These are phyloP conservation scores for Mycena amicta DNA, from an alignment of 768 basidiomycete species.

Conservation along the genomic window DNA sequence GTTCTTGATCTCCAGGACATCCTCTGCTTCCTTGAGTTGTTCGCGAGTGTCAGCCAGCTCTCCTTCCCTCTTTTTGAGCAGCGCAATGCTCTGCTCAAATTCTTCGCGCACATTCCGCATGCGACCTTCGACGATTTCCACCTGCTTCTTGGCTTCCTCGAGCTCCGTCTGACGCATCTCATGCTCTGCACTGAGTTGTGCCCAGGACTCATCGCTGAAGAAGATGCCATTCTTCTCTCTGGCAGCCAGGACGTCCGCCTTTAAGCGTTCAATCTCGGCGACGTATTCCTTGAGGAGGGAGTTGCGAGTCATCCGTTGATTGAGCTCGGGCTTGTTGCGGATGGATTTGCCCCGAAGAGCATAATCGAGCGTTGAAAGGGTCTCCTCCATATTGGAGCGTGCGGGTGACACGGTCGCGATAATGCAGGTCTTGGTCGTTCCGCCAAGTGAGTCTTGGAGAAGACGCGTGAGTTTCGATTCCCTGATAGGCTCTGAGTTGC, in stretches of 20 bases:
- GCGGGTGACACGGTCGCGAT: constrained; percentile 96
- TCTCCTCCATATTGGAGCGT: constrained; percentile 93
- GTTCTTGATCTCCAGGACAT: constrained; percentile 54
- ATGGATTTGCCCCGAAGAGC: constrained; percentile 95
- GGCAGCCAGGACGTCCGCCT: constrained; percentile 86
- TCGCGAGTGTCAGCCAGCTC: constrained; percentile 70
- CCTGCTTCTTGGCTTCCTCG: constrained; percentile 81
- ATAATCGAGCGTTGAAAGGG: constrained; percentile 95
- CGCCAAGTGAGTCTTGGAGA: constrained; percentile 98
- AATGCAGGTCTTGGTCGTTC: constrained; percentile 95
- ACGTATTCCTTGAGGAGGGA: constrained; percentile 93
- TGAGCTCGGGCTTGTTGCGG: constrained; percentile 91
- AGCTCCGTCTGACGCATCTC: constrained; percentile 76
- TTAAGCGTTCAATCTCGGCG: constrained; percentile 89
- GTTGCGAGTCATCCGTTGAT: constrained; percentile 91
- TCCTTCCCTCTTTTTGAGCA: constrained; percentile 73
- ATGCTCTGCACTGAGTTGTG: constrained; percentile 75
- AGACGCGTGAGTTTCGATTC: constrained; percentile 98
- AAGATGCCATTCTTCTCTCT: constrained; percentile 97
- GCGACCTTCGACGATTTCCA: constrained; percentile 82
- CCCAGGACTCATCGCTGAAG: constrained; percentile 90
- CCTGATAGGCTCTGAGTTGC: constrained; percentile 38
- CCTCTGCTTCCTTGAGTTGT: constrained; percentile 54
- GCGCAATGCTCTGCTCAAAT: constrained; percentile 84
- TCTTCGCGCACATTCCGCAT: constrained; percentile 81